phyloP scores from a whole-genome alignment of 495 filamentous ascomycete species.

The Amorphotheca resinae region DNA sequence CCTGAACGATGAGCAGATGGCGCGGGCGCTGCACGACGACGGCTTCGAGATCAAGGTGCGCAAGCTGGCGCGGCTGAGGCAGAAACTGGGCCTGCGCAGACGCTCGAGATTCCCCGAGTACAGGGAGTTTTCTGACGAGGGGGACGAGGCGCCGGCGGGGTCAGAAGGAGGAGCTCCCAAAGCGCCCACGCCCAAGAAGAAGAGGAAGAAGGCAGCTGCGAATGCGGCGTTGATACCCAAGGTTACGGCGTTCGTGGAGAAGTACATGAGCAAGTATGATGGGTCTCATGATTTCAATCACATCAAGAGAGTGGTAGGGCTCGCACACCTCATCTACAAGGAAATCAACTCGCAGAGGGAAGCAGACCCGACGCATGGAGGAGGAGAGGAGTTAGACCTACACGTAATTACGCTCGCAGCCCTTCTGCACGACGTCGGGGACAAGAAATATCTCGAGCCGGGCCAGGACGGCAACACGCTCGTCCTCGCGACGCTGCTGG shows the following conservation, averaged over 20 bases:
- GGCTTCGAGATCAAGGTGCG: constrained; percentile 15
- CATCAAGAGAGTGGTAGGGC: constrained; percentile 62
- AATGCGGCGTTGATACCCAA: constrained; percentile 17
- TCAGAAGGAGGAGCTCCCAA: constrained; percentile 1
- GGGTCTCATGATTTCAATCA: constrained; percentile 77
- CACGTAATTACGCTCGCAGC: constrained; percentile 57
- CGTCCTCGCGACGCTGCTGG: constrained; percentile 44
- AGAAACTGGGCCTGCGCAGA: constrained; percentile 19
- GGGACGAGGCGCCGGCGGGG: constrained; percentile 4
- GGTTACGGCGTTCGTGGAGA: constrained; percentile 18
- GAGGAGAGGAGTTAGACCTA: constrained; percentile 33
- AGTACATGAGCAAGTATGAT: constrained; percentile 73
- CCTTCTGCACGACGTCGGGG: constrained; percentile 77
- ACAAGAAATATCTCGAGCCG: constrained; percentile 61
- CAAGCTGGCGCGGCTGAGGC: constrained; percentile 12
- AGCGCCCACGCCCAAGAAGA: constrained; percentile 4
- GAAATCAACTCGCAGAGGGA: constrained; percentile 25
- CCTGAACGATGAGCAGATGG: constrained; percentile 19
- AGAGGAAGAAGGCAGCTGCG: constrained; percentile 8
- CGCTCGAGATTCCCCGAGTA: constrained; percentile 17
- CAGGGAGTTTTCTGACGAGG: constrained; percentile 15
- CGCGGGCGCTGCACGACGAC: constrained; percentile 6
- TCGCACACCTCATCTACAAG: constrained; percentile 49
- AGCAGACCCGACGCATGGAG: constrained; percentile 1
- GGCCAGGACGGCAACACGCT: constrained; percentile 39